A percentile compares a stretch with the other conserved stretches of the same genome.
phyloP scores from a whole-genome alignment of 371 early-diverging fungal genomes.

The Dichotomocladium elegans region DNA sequence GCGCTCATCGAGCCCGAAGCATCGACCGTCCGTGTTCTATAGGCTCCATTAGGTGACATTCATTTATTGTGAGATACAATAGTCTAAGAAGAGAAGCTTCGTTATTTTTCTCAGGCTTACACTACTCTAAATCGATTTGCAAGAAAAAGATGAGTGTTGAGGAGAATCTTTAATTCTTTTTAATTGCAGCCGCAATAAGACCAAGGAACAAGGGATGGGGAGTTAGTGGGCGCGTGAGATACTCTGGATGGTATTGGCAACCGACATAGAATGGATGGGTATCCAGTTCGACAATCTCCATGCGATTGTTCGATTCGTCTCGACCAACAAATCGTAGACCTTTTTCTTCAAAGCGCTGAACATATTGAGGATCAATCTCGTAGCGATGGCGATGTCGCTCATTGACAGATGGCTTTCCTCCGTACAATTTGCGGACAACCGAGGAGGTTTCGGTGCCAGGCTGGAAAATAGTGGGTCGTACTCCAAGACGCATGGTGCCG shows the following conservation, averaged over 20 bases:
- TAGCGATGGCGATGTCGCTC: constrained; percentile 99
- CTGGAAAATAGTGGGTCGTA: constrained; percentile 83
- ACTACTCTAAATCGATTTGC: too few relatives aligned
- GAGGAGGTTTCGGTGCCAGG: constrained; percentile 49
- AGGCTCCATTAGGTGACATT: too few relatives aligned
- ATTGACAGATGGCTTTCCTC: constrained; percentile 53
- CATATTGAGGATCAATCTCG: constrained; percentile 92
- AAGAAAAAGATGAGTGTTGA: too few relatives aligned
- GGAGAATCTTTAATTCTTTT: too few relatives aligned
- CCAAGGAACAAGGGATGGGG: constrained; percentile 95
- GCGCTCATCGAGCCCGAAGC: too few relatives aligned
- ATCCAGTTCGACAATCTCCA: constrained; percentile 94
- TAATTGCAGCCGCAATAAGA: constrained; percentile 81
- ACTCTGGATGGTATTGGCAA: constrained; percentile 99
- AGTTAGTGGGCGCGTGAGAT: constrained; percentile 88
- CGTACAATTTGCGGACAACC: constrained; percentile 69
- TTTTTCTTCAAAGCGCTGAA: constrained; percentile 74
- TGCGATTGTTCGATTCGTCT: constrained; percentile 91
- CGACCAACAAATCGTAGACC: constrained; percentile 93
- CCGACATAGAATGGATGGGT: constrained; percentile 97
- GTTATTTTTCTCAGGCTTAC: too few relatives aligned
- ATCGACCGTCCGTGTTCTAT: too few relatives aligned
- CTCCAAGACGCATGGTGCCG: constrained; percentile 95
- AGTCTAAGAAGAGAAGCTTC: too few relatives aligned
- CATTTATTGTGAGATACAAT: too few relatives aligned